Evolutionary conservation across 2,329 filamentous ascomycete genomes (phyloP).

Genomic region (Fusarium pseudograminearum): DNA sequence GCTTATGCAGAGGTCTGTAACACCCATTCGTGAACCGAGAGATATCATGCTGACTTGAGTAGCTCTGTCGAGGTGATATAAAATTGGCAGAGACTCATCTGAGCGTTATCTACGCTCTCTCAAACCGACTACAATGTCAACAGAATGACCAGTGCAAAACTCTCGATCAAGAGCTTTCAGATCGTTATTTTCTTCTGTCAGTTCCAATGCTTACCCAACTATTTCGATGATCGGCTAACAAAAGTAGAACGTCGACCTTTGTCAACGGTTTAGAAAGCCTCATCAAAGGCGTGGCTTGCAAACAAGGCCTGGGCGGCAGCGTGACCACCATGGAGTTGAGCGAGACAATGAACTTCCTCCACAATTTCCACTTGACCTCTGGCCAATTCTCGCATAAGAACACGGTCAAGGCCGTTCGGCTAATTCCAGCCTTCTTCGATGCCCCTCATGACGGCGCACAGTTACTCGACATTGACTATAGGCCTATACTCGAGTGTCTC

Average conservation of each 20-base stretch:
- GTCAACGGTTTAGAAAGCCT: conserved; percentile 11
- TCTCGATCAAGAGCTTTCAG: conserved; percentile 4
- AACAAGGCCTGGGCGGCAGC: accelerated
- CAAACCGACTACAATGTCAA: not conserved
- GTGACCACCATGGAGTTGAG: accelerated
- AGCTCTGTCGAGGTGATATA: conserved; percentile 18
- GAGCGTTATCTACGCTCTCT: conserved; percentile 6
- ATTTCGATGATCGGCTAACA: not conserved
- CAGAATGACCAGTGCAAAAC: not conserved
- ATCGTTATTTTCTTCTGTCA: conserved; percentile 21
- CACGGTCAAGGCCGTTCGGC: conserved; percentile 17
- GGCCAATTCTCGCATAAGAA: not conserved
- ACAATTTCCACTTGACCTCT: conserved; percentile 3
- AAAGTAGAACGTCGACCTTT: not conserved
- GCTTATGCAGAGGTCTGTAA: conserved; percentile 20
- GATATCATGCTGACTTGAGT: accelerated
- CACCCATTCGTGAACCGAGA: accelerated
- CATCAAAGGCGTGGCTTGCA: not conserved
- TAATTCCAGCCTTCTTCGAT: conserved; percentile 22
- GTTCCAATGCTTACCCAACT: accelerated
- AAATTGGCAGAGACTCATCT: conserved; percentile 16
- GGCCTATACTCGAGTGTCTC: not conserved
- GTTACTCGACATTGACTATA: not conserved
- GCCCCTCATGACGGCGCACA: not conserved
- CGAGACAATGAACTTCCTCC: not conserved